Conservation (phyloP, 1,139 yeast species). For the Zygoascus sp. region DNA sequence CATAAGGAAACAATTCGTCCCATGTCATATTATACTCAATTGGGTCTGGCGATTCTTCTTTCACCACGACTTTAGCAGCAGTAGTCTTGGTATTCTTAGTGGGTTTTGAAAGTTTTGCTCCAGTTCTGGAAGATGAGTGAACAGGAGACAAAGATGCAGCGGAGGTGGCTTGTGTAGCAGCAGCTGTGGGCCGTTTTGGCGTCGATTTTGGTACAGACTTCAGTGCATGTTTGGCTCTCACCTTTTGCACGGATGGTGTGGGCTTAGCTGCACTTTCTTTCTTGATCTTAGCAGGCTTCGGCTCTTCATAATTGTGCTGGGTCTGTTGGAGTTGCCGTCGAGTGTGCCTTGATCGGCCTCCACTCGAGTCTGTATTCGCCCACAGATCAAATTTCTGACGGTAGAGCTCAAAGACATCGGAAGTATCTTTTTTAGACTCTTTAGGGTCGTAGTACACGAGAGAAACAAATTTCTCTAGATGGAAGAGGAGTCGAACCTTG, state of each 20-base stretch:
- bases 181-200: too few species aligned
- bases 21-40: conserved; percentile 5
- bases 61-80: not conserved
- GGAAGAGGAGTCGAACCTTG: conserved; percentile 48
- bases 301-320: conserved; percentile 13
- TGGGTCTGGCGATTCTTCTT: not conserved
- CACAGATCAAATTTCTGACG: conserved; percentile 36
- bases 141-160: too few species aligned
- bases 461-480: conserved; percentile 55
- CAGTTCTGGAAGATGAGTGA: not conserved
- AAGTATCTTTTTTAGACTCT: conserved; percentile 43
- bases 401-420: conserved; percentile 37
- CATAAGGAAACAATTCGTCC: conserved; percentile 8
- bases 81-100: not conserved
- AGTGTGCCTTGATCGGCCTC: conserved; percentile 30
- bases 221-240: conserved; percentile 1
- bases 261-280: not conserved
- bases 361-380: conserved; percentile 31
- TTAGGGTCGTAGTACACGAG: conserved; percentile 58
- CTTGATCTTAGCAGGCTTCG: conserved; percentile 6
- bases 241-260: not conserved
- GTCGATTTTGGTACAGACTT: too few species aligned
- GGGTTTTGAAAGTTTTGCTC: not conserved
- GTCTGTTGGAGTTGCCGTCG: conserved; percentile 29
- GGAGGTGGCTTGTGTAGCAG: too few species aligned